Base-by-base conservation (phyloP, 139 green algal species). In the Tetradesmus obliquus region DNA sequence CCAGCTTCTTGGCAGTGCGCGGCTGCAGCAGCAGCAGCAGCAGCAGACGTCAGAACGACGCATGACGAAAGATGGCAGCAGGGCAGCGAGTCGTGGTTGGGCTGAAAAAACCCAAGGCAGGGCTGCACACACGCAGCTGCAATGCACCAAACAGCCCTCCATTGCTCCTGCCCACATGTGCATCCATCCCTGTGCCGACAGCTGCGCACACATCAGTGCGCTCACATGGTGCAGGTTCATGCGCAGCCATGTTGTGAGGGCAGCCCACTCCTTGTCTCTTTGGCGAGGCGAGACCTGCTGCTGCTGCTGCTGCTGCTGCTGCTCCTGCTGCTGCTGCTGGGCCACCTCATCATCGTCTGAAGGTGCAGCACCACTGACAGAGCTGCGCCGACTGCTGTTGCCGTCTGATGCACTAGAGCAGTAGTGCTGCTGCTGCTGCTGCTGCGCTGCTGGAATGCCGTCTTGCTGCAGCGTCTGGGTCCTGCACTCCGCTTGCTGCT, bases 181-280 rank as follows among this genome's bases (percentile, higher is more conserved):
- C 79, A 84, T 58, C 6, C 32, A 45, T 45, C 32, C 32, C 32
- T 45, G 32, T 45, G 32, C 32, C 32, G 32, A 45, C 32, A 45
- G 32, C 32, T 45, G 32, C 32, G 32, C 32, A 45, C 32, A 45
- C 32, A 45, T 45, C 32, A 45, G 32, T 45, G 32, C 32, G 45
- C 90, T 84, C 81, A 90, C 84, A 87, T 91, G 69, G 84, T 95
- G 93, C 24, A 95, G 88, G 85, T 96, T 96, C 93, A 95, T 95
- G 6, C 94, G 88, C 58, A 96, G 91, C 94, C 94, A 96, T 0
- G 94, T 96, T 3, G 94, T 96, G 2, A 96, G 84, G 0, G 94
- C 94, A 2, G 94, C 94, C 93, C 93, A 96, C 53, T 95, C 94
- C 53, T 95, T 95, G 87, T 95, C 94, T 2, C 91, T 19, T 71